These are phyloP conservation scores for Quillaja saponaria DNA, from an alignment of 306 rosid genomes.

Conservation along the genomic window DNA sequence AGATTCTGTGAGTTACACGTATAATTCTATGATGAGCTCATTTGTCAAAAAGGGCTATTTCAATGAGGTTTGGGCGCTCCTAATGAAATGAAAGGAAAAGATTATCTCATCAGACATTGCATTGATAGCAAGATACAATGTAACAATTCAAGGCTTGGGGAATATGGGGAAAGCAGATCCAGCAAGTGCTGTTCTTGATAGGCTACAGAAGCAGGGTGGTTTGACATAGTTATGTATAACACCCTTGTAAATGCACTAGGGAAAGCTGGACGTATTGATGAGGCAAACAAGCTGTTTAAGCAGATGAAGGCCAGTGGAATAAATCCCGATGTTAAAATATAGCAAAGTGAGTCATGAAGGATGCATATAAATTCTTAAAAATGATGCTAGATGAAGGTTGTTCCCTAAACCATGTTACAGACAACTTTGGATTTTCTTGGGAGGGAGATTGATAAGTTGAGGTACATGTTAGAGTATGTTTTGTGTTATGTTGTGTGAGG, in stretches of 20 bases:
- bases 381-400: slow-evolving; percentile 93
- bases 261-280: slow-evolving; percentile 75
- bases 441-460: slow-evolving; percentile 72
- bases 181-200: slow-evolving; percentile 78
- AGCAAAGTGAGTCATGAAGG: slow-evolving; percentile 86
- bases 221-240: slow-evolving; percentile 89
- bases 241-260: slow-evolving; percentile 85
- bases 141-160: slow-evolving; percentile 89
- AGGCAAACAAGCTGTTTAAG: slow-evolving; percentile 69
- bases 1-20: slow-evolving; percentile 69
- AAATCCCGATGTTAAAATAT: slow-evolving; percentile 87
- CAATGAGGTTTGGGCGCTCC: slow-evolving; percentile 75
- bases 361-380: slow-evolving; percentile 76
- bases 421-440: slow-evolving; percentile 84
- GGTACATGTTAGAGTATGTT: too few species aligned
- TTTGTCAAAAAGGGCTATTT: slow-evolving; percentile 91
- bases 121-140: slow-evolving; percentile 90
- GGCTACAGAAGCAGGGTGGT: slow-evolving; percentile 80
- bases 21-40: slow-evolving; percentile 85
- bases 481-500: too few species aligned
- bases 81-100: slow-evolving; percentile 70
- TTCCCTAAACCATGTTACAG: slow-evolving; percentile 83
- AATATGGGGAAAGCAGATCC: slow-evolving; percentile 95
- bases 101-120: slow-evolving; percentile 75
- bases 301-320: slow-evolving; percentile 80